Base-by-base conservation (phyloP, 768 basidiomycete species). In the Pleurotus tuoliensis region DNA sequence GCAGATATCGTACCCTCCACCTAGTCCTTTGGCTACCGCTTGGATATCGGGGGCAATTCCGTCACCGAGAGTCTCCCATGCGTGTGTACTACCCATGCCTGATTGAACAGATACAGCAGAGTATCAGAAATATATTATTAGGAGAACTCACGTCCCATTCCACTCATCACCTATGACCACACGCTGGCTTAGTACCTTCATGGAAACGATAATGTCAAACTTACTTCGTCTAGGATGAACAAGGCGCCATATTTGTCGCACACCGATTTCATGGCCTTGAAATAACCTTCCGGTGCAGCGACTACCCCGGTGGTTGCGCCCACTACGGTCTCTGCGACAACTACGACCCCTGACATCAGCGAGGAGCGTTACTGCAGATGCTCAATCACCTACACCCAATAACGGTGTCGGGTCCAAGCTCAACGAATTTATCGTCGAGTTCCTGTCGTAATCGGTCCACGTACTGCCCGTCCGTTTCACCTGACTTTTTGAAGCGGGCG, bases 51-150 rank as follows among this genome's bases (percentile, higher is more conserved):
- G 93, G 13, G 82, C 72, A 38, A 77, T 82, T 22, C 85, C 86
- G 63, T 93, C 90, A 37, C 90, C 90, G 61, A 85, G 86, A 41
- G 82, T 87, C 64, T 94, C 79, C 93, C 92, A 94, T 16, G 83
- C 89, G 64, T 94, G 93, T 44, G 92, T 65, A 6, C 88, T 90
- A 2, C 93, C 93, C 84, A 94, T 90, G 25, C 91, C 89, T 92
- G 37, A 51, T 44, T n/a, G n/a, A 13, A 24, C 40, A 47, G 24
- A 40, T 24, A 40, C 7, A 50, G 18, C 5, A 18, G 9, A 15
- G 25, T 11, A 16, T 15, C 8, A 24, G 24, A 9, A 22, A 16
- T 34, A 16, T 4, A 38, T 11, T 7, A 20, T 41, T 4, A 13
- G 34, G 9, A 7, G 7, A 39, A 77, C 88, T 71, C 66, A 88